Evolutionary conservation across 169 alveolate species (phyloP).

Genomic region (Theileria sp.): DNA sequence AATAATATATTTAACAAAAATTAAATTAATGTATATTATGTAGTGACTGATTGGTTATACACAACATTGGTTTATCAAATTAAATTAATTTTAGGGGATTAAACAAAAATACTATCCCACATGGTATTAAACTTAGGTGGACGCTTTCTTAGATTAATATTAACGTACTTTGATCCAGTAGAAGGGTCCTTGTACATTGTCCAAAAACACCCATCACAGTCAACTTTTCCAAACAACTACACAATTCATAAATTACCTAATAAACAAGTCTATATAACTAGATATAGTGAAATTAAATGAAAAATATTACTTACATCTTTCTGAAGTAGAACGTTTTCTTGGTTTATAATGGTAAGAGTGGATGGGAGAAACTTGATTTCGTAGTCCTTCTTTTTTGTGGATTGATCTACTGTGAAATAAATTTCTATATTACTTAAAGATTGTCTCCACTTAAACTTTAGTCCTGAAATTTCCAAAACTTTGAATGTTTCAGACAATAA

Average conservation of each 20-base stretch:
- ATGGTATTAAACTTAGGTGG: constrained; percentile 26
- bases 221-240: constrained; percentile 46
- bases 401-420: constrained; percentile 42
- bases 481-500: constrained; percentile 47
- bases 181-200: constrained; percentile 41
- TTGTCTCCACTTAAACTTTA: constrained; percentile 51
- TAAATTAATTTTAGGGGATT: constrained; percentile 12
- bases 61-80: neutral
- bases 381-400: constrained; percentile 26
- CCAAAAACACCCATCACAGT: constrained; percentile 64
- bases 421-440: constrained; percentile 27
- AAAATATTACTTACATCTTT: neutral
- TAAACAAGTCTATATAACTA: neutral
- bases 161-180: constrained; percentile 25
- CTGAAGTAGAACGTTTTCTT: constrained; percentile 28
- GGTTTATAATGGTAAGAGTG: constrained; percentile 36
- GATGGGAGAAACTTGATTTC: constrained; percentile 43
- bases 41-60: neutral
- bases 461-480: neutral
- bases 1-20: neutral
- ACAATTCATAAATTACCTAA: neutral
- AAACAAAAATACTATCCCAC: constrained; percentile 45
- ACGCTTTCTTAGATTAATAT: constrained; percentile 41
- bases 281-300: neutral
- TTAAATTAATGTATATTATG: neutral